Conservation (phyloP, 495 filamentous ascomycete genomes). For the Daldinia decipiens region DNA sequence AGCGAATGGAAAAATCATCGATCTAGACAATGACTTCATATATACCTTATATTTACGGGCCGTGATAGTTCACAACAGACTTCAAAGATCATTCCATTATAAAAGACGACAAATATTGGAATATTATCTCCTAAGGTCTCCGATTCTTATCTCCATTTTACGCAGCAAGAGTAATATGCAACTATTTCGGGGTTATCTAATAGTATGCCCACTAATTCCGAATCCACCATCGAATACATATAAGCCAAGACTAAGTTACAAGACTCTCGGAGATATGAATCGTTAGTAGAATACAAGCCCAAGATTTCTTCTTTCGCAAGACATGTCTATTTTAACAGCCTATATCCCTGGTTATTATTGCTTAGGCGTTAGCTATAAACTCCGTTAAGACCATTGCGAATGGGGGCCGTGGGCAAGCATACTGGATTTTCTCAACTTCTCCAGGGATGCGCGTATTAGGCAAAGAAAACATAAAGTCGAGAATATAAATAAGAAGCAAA, state of each 20-base stretch:
- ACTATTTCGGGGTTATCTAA: not conserved
- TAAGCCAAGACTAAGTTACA: not conserved
- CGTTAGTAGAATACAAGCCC: not conserved
- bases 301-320: not conserved
- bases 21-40: not conserved
- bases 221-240: not conserved
- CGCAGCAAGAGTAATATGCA: not conserved
- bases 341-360: not conserved
- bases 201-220: slow-evolving; percentile 1
- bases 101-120: not conserved
- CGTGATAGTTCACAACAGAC: no score
- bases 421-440: not conserved
- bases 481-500: not conserved
- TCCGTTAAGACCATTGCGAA: not conserved
- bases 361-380: not conserved
- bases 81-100: no score
- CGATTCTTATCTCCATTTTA: not conserved
- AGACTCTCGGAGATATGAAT: not conserved
- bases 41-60: no score
- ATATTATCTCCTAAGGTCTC: not conserved
- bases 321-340: not conserved
- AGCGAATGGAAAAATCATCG: not conserved
- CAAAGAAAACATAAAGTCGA: not conserved
- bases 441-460: not conserved
- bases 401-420: not conserved